Percentiles rank a stretch among this genome's conserved stretches.
phyloP scores from a whole-genome alignment of 768 basidiomycete species.

The Neoboletus brunneissimus region DNA sequence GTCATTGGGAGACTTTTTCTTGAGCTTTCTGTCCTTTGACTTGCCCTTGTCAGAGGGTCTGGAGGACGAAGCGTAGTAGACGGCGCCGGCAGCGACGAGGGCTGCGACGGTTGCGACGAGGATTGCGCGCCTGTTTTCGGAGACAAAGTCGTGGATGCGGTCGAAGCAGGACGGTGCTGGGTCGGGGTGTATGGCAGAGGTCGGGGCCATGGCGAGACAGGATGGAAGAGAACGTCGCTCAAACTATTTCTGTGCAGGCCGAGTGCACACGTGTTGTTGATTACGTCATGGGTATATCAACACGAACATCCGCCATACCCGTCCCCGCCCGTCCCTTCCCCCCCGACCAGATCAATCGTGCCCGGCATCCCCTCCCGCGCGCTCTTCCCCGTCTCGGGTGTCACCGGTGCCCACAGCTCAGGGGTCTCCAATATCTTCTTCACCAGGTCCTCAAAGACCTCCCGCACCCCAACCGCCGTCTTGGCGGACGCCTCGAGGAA shows the following conservation, averaged over 20 bases:
- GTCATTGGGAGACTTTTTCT: constrained; percentile 57
- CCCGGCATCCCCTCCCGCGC: constrained; percentile 39
- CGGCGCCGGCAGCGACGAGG: constrained; percentile 66
- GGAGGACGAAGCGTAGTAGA: constrained; percentile 60
- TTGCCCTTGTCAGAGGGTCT: constrained; percentile 43
- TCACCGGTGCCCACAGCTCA: constrained; percentile 62
- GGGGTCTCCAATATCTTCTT: constrained; percentile 80
- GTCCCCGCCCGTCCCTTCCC: constrained; percentile 14
- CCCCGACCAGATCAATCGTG: constrained; percentile 35
- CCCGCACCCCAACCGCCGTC: constrained; percentile 79
- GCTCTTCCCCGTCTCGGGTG: constrained; percentile 14
- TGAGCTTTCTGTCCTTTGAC: constrained; percentile 44
- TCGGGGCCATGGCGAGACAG: constrained; percentile 22
- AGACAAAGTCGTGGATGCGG: constrained; percentile 64
- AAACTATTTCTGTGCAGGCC: constrained; percentile 9
- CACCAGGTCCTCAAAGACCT: constrained; percentile 76
- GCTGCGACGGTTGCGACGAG: constrained; percentile 72
- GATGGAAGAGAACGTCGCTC: no score
- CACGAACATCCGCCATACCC: constrained; percentile 34
- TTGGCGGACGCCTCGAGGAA: constrained; percentile 95
- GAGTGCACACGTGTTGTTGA: constrained; percentile 13
- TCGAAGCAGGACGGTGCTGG: constrained; percentile 43
- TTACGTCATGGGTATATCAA: constrained; percentile 27
- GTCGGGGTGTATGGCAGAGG: neutral
- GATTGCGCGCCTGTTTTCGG: constrained; percentile 76